These are phyloP conservation scores for Linderniella brevidens DNA, from an alignment of 257 asterid species.

Conservation along the genomic window DNA sequence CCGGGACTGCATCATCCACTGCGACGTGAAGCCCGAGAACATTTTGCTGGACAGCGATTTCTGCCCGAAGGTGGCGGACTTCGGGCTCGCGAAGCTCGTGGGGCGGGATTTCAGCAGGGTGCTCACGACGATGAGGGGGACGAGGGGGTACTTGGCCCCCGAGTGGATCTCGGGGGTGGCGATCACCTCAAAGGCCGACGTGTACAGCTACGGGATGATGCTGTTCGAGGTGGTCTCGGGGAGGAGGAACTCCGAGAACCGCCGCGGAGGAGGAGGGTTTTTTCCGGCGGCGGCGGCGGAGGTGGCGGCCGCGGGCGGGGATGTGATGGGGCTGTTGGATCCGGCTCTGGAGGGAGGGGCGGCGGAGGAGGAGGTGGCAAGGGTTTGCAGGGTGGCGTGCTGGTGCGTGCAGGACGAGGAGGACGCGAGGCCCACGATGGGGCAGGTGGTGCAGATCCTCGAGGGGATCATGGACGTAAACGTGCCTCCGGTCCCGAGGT, in stretches of 20 bases:
- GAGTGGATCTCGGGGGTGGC: conserved; percentile 61
- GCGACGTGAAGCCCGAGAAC: conserved; percentile 88
- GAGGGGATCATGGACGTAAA: conserved; percentile 80
- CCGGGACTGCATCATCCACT: conserved; percentile 81
- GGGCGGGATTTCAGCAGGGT: conserved; percentile 59
- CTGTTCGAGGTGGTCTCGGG: conserved; percentile 68
- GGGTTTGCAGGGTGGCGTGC: conserved; percentile 82
- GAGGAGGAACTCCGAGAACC: conserved; percentile 32
- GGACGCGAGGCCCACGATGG: conserved; percentile 77
- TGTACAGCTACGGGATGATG: conserved; percentile 70
- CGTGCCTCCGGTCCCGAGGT: conserved; percentile 52
- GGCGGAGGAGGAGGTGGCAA: conserved; percentile 57
- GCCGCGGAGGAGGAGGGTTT: conserved; percentile 54
- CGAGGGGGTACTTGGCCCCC: conserved; percentile 77
- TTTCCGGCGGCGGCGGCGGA: conserved; percentile 59
- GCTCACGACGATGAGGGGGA: conserved; percentile 50
- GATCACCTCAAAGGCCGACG: conserved; percentile 75
- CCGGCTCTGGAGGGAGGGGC: conserved; percentile 59
- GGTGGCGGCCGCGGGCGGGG: no score
- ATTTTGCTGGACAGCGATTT: conserved; percentile 71
- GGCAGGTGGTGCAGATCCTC: conserved; percentile 83
- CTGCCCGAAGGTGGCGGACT: conserved; percentile 86
- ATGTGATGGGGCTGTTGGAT: conserved; percentile 9
- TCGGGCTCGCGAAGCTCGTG: conserved; percentile 71
- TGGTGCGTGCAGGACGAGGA: conserved; percentile 79